Evolutionary conservation across 768 basidiomycete species (phyloP).

Genomic region (Suillus placidus): DNA sequence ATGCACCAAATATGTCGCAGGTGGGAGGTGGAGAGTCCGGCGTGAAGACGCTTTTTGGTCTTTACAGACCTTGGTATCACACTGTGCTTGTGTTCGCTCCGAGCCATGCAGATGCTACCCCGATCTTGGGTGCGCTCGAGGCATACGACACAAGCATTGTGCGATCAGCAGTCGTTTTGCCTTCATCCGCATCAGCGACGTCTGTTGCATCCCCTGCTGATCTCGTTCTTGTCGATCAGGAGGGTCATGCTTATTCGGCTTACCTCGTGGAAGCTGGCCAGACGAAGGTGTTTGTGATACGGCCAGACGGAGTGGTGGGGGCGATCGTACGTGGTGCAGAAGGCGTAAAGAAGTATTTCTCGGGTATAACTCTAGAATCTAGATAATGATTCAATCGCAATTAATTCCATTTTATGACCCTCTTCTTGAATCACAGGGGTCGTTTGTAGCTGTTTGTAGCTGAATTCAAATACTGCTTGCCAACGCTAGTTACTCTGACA

Average conservation of each 20-base stretch:
- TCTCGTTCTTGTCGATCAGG: slow-evolving; percentile 36
- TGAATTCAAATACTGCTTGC: too few relatives aligned
- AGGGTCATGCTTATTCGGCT: slow-evolving; percentile 37
- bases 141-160: not conserved
- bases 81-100: slow-evolving; percentile 14
- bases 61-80: slow-evolving; percentile 27
- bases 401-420: too few relatives aligned
- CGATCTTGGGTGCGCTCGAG: not conserved
- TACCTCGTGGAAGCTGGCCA: slow-evolving; percentile 38
- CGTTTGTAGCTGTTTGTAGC: too few relatives aligned
- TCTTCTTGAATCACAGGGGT: too few relatives aligned
- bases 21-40: slow-evolving; percentile 9
- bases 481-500: too few relatives aligned
- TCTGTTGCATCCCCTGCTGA: slow-evolving; percentile 20
- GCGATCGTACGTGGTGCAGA: slow-evolving; percentile 25
- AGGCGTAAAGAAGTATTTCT: slow-evolving; percentile 16
- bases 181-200: not conserved
- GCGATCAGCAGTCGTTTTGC: slow-evolving; percentile 10
- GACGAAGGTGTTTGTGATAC: slow-evolving; percentile 36
- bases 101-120: slow-evolving; percentile 14
- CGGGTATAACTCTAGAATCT: not conserved
- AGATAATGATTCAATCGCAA: too few relatives aligned
- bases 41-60: slow-evolving; percentile 28
- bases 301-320: slow-evolving; percentile 24
- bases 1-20: slow-evolving; percentile 21